Evolutionary conservation across 1,284 basidiomycete genomes (phyloP).

Genomic region (Entoloma clypeatum): DNA sequence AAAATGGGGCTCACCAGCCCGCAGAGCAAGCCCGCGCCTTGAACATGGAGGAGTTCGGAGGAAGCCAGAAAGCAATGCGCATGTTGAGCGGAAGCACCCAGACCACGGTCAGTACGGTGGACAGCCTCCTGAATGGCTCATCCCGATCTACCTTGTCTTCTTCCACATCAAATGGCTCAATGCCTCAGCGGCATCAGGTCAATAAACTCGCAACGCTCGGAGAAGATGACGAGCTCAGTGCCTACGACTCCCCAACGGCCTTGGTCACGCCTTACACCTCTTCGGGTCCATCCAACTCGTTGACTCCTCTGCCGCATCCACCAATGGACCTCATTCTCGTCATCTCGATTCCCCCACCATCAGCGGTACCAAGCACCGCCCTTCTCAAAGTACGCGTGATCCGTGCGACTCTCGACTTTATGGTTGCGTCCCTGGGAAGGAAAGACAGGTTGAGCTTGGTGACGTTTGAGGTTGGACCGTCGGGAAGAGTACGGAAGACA

Average conservation of each 20-base stretch:
- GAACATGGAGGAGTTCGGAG: constrained; percentile 76
- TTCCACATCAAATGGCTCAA: constrained; percentile 64
- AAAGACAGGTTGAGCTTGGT: constrained; percentile 84
- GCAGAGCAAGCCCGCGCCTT: constrained; percentile 36
- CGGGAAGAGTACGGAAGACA: constrained; percentile 80
- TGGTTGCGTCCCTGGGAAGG: constrained; percentile 69
- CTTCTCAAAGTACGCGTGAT: constrained; percentile 84
- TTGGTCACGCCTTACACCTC: constrained; percentile 74
- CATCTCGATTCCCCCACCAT: constrained; percentile 77
- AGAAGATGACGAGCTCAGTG: constrained; percentile 62
- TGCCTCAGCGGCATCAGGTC: constrained; percentile 30
- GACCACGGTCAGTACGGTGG: constrained; percentile 63
- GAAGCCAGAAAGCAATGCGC: constrained; percentile 67
- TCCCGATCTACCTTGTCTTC: constrained; percentile 65
- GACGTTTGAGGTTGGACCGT: constrained; percentile 81
- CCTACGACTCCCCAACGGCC: constrained; percentile 52
- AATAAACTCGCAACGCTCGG: constrained; percentile 62
- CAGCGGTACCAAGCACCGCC: constrained; percentile 70
- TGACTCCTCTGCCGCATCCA: constrained; percentile 78
- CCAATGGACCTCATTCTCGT: constrained; percentile 91
- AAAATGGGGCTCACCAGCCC: constrained; percentile 35
- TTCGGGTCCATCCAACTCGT: constrained; percentile 72
- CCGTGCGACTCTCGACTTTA: constrained; percentile 79
- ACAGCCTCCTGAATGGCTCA: constrained; percentile 67
- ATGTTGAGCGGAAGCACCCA: constrained; percentile 74